Conservation (phyloP, 2,329 filamentous ascomycete species). For the Colletotrichum lentis region DNA sequence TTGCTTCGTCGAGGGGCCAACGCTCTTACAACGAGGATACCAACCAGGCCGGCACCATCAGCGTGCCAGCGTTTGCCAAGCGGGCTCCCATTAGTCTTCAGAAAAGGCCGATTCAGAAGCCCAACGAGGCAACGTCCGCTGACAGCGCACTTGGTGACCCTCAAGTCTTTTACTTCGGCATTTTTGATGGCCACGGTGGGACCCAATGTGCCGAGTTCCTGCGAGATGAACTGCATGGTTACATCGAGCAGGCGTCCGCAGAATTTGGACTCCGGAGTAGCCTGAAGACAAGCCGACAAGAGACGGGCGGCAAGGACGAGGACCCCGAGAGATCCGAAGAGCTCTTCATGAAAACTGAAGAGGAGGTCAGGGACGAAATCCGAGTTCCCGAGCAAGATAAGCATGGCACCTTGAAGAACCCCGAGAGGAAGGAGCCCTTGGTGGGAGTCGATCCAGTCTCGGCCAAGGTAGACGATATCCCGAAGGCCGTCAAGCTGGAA, state of each 20-base stretch:
- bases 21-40: constrained; percentile 92
- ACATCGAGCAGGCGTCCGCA: constrained; percentile 82
- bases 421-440: constrained; percentile 50
- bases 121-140: constrained; percentile 71
- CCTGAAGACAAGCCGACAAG: constrained; percentile 59
- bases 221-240: constrained; percentile 82
- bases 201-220: constrained; percentile 88
- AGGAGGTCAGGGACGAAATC: constrained; percentile 54
- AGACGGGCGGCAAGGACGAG: constrained; percentile 43
- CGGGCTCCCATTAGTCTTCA: constrained; percentile 73
- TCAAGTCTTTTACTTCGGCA: constrained; percentile 95
- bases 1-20: constrained; percentile 78
- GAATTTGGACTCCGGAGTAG: constrained; percentile 83
- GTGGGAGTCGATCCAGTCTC: constrained; percentile 55
- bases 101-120: constrained; percentile 55
- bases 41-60: constrained; percentile 92
- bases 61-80: constrained; percentile 91
- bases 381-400: constrained; percentile 46
- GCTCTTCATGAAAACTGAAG: constrained; percentile 60
- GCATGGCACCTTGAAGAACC: constrained; percentile 47
- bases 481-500: constrained; percentile 74
- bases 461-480: constrained; percentile 61
- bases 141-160: constrained; percentile 86
- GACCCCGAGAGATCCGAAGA: constrained; percentile 45
- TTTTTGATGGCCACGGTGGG: constrained; percentile 96